Base-by-base conservation (phyloP, 2,329 filamentous ascomycete species). In the Daldinia sp. region DNA sequence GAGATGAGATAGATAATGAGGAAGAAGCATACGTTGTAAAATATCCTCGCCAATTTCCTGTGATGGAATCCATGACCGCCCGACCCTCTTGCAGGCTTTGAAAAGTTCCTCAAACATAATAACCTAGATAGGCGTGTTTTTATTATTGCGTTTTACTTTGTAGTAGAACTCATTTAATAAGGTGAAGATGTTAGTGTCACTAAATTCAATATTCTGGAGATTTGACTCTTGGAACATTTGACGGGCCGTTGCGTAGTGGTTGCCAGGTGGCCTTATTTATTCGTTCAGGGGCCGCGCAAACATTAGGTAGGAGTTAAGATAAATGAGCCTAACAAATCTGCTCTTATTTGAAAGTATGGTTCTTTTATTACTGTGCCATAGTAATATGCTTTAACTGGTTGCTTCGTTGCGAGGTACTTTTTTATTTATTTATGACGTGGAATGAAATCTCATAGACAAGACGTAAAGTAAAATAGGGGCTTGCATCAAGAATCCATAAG, bases 21-120 rank as follows among this genome's bases (percentile, higher is more conserved):
- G 30, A 35, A 15, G 6, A 37, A 20, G 20, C 66, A 42, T 39
- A 71, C 69, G 20, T 26, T 42, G 44, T 23, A 63, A 30, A 41
- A 71, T 37, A 28, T 65, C 41, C 18, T 71, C 69, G 9, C 35
- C 28, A 3, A 64, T 39, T 23, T 65, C 55, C 41, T 26, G 61
- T 37, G 42, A n/a, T 18, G 54, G 18, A 1, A 13, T 42, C n/a
- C 28, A 30, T 28, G 42, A 13, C 15, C 26, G 23, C 4, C 33
- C 48, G 20, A 69, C 48, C 42, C 18, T 28, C 23, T 33, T 64
- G 30, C 59, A 67, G 26, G 69, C 64, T 44, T 51, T 28, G 2
- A 71, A 9, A 18, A 71, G 53, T 23, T 67, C 48, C 2, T 66
- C 60, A 20, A 60, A 65, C 66, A 69, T 71, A 3, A 18, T 42